A percentile compares a stretch with the other conserved stretches of the same genome.
Conservation (phyloP, 495 filamentous ascomycete genomes). For the Venustampulla echinocandica region DNA sequence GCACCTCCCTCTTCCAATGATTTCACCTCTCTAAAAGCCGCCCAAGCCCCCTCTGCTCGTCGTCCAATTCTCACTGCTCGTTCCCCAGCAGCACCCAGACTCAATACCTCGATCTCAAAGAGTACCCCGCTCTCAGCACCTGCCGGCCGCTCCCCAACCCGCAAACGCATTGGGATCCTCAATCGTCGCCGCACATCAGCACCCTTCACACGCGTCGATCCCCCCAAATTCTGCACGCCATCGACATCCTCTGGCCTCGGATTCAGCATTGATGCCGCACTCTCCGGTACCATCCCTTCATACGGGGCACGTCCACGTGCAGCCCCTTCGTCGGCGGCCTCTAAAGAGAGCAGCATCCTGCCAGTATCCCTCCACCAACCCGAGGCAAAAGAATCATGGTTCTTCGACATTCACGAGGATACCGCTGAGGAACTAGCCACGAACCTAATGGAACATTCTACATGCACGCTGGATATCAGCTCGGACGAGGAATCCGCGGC, state of each 20-base stretch:
- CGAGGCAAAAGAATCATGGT: slow-evolving; percentile 60
- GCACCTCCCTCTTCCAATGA: slow-evolving; percentile 19
- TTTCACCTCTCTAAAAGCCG: slow-evolving; percentile 22
- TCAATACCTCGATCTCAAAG: slow-evolving; percentile 35
- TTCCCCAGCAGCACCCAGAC: slow-evolving; percentile 31
- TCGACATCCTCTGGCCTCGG: slow-evolving; percentile 7
- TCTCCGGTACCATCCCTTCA: slow-evolving; percentile 56
- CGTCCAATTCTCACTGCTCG: slow-evolving; percentile 21
- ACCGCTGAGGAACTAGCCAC: slow-evolving; percentile 78
- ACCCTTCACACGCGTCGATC: slow-evolving; percentile 51
- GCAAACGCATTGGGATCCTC: slow-evolving; percentile 54
- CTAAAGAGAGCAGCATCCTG: not conserved
- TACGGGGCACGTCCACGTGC: slow-evolving; percentile 32
- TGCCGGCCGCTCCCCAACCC: slow-evolving; percentile 54
- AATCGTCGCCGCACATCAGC: slow-evolving; percentile 44
- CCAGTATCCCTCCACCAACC: slow-evolving; percentile 25
- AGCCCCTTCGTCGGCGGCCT: not conserved
- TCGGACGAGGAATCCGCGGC: slow-evolving; percentile 55
- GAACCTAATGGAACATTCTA: slow-evolving; percentile 85
- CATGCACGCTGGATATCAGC: slow-evolving; percentile 75
- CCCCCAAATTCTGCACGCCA: slow-evolving; percentile 34
- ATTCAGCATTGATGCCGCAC: slow-evolving; percentile 73
- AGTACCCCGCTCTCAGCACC: slow-evolving; percentile 43
- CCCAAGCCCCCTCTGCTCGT: slow-evolving; percentile 23
- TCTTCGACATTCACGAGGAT: slow-evolving; percentile 93